Base-by-base conservation (phyloP, 202 grass and related monocot genomes). In the Bolboschoenoplectus hybrid region DNA sequence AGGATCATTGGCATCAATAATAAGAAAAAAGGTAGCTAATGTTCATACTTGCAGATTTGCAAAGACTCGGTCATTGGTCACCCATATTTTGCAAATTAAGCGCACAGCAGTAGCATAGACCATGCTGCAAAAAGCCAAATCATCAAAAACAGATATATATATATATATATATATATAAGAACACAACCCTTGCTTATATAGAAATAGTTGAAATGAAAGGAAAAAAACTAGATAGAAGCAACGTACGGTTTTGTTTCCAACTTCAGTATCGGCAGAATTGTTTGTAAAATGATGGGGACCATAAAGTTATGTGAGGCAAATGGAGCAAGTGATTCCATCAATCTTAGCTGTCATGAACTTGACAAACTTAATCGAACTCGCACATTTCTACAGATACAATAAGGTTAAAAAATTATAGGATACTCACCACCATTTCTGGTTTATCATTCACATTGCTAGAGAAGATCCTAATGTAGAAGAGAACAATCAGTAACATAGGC, bases 21-120 rank as follows among this genome's bases (percentile, higher is more conserved):
- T 17, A 78, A 7, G 52, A 79, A 40, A 17, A 40, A 53, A 26
- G 3, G 34, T 79, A 85, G 87, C 67, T 50, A 86, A 89, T 82
- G n/a, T 80, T 81, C 93, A 90, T 95, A 95, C 96, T 91, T 98
- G 96, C 82, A 98, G 80, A 86, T 88, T 98, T 84, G 86, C 89
- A 91, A 98, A 98, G 75, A 89, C 93, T 86, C 89, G 85, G 84
- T 95, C 93, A 55, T 89, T 92, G 71, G 56, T 75, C 78, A 85
- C 68, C 96, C 96, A 98, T 75, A 86, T 89, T 80, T 95, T 98
- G 88, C 96, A 98, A 87, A 98, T 89, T 74, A 98, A 87, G 69
- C 93, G 93, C 81, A 95, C 86, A 91, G 91, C 90, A 80, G 78
- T 83, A 82, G 89, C 84, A 92, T 94, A 94, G 56, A 95, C 14